phyloP scores from a whole-genome alignment of 2,329 filamentous ascomycete genomes.

The Alternaria sp. region DNA sequence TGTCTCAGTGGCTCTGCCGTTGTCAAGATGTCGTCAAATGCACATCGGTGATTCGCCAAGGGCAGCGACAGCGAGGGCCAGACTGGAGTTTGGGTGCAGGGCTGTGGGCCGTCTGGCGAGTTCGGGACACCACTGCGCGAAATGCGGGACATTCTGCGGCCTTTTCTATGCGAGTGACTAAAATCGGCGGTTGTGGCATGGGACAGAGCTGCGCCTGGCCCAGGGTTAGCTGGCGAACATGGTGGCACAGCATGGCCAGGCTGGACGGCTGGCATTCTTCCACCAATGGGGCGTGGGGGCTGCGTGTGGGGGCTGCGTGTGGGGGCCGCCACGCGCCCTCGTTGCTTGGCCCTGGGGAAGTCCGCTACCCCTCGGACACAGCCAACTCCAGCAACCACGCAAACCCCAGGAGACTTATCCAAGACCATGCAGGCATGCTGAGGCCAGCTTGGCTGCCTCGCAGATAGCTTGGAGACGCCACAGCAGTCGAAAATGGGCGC shows the following conservation, averaged over 20 bases:
- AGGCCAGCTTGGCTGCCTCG: neutral
- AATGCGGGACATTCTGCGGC: conserved; percentile 44
- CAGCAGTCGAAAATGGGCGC: neutral
- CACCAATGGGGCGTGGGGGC: conserved; percentile 38
- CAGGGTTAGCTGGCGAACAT: conserved; percentile 38
- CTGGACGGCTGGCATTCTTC: conserved; percentile 33
- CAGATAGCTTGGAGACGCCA: conserved; percentile 3
- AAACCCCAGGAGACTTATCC: neutral
- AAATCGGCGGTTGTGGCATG: conserved; percentile 37
- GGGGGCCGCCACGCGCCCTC: conserved; percentile 34
- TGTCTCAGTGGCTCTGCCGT: conserved; percentile 34
- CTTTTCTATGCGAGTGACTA: conserved; percentile 50
- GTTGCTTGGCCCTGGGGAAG: conserved; percentile 48
- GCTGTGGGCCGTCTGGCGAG: conserved; percentile 34
- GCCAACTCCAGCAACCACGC: conserved; percentile 1
- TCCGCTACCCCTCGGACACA: conserved; percentile 24
- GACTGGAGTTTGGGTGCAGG: conserved; percentile 35
- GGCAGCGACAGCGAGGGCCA: conserved; percentile 33
- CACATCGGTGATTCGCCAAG: conserved; percentile 40
- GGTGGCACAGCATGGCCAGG: conserved; percentile 34
- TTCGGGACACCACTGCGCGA: conserved; percentile 47
- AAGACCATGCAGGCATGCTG: neutral
- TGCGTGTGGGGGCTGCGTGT: conserved; percentile 46
- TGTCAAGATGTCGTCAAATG: conserved; percentile 35
- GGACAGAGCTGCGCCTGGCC: conserved; percentile 31